Conservation (phyloP, 345 rosid genomes). For the Gossypium raimondii region DNA sequence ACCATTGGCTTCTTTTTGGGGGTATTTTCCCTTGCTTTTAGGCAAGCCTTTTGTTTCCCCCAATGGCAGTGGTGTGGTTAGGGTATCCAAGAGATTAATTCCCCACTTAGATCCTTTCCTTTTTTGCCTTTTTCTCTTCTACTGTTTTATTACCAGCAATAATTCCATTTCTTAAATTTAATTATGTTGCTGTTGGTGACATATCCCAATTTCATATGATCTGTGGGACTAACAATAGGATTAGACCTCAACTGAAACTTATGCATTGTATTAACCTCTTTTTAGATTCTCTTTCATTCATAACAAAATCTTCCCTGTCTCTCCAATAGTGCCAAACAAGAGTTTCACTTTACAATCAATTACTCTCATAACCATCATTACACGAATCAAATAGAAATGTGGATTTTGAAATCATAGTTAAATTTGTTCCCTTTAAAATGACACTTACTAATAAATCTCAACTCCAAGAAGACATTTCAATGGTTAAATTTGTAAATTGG, state of each 20-base stretch:
- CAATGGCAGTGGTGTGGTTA: background rate
- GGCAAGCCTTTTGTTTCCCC: background rate
- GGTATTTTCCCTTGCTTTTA: conserved; percentile 1
- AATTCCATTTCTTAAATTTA: background rate
- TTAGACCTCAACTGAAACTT: conserved; percentile 8
- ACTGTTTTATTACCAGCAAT: background rate
- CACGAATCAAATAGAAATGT: background rate
- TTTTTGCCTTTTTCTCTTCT: background rate
- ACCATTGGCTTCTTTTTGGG: background rate
- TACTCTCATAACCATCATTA: background rate
- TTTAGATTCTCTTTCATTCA: background rate
- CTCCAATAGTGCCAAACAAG: no score
- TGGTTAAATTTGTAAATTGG: no score
- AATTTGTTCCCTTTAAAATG: no score
- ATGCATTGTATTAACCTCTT: conserved; percentile 11
- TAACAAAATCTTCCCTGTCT: background rate
- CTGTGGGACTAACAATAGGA: conserved; percentile 3
- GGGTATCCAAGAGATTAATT: conserved; percentile 8
- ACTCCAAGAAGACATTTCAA: no score
- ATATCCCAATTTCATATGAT: background rate
- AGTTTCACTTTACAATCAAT: background rate
- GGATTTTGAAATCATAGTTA: background rate
- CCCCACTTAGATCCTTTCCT: conserved; percentile 11
- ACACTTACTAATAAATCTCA: no score
- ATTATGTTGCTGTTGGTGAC: background rate